Evolutionary conservation across 495 filamentous ascomycete genomes (phyloP), one percentile per base, ranked within the genome.

Genomic region (Penicillium ochrochloron): DNA sequence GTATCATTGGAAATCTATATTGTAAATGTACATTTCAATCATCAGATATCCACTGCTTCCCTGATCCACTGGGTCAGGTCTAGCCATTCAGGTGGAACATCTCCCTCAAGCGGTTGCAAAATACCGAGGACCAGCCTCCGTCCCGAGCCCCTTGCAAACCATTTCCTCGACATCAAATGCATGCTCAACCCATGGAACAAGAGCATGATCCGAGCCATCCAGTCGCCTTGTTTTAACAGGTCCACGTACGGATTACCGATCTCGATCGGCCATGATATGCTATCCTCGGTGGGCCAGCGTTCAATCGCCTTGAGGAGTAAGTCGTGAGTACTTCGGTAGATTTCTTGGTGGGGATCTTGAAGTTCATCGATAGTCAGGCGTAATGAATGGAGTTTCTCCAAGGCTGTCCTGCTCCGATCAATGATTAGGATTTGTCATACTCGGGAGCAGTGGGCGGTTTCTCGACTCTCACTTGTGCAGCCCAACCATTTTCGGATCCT

Each of bases 101-200:
- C 21, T 8, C 57, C 41, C 23, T 42, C 58, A 35, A 61, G 44
- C 15, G 59, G 52, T 34, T 54, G 50, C 34, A 65, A 37, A 35
- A 65, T 34, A 15, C 63, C 58, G 11, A 37, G 33, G 17, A 65
- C 57, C 23, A 65, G 46, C 35, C 63, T 27, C 25, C 52, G 54
- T 27, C 63, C 63, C 14, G 58, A 50, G 3, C 60, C 63, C 23
- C 58, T 51, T 35, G 63, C 63, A 17, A 61, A 65, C 63, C 63
- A 65, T 12, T 65, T 65, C 14, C 57, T 39, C 23, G 63, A 65
- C 14, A 59, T 56, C n/a, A 65, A 42, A 61, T 65, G 63, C 41
- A 55, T 42, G 9, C 58, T 52, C 21, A 65, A 33, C 15, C 63
- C 63, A 17, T 65, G 63, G 33, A 65, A 65, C 23, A 65, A 25